These are phyloP conservation scores for Pseudogymnoascus pannorum DNA, from an alignment of 2,329 filamentous ascomycete species.

Conservation along the genomic window DNA sequence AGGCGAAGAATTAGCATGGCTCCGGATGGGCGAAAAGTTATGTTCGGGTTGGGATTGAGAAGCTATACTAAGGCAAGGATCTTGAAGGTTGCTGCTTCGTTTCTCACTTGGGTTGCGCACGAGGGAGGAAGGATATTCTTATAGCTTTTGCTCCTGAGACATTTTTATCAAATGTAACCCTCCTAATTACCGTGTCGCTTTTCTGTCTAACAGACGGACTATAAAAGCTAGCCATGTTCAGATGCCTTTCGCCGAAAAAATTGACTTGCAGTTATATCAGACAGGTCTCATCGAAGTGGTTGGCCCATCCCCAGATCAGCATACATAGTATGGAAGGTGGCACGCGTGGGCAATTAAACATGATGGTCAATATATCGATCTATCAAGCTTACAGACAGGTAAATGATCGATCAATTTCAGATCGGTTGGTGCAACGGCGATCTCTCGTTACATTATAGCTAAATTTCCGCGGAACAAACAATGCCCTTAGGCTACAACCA, in stretches of 20 bases:
- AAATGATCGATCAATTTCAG: not conserved
- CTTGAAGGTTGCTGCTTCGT: not conserved
- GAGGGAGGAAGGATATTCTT: not conserved
- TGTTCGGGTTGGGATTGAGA: not conserved
- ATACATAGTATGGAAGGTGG: not conserved
- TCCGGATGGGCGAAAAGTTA: not conserved
- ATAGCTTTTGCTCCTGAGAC: not conserved
- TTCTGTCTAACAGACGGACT: not conserved
- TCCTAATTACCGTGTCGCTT: not conserved
- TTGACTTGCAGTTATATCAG: not conserved
- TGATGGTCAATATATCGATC: not conserved
- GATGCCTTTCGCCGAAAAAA: not conserved
- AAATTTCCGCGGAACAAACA: not conserved
- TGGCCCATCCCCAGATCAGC: not conserved
- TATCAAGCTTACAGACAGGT: not conserved
- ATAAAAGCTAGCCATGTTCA: not conserved
- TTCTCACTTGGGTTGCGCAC: not conserved
- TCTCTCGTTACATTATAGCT: not conserved
- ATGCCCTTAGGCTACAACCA: not conserved
- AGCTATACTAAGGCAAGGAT: not conserved
- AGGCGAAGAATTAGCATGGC: not conserved
- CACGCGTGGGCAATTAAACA: not conserved
- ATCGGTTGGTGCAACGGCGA: not conserved
- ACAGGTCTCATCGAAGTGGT: not conserved
- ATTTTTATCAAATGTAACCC: not conserved